phyloP scores from a whole-genome alignment of 148 eudicot species.

The Bassia scoparia region DNA sequence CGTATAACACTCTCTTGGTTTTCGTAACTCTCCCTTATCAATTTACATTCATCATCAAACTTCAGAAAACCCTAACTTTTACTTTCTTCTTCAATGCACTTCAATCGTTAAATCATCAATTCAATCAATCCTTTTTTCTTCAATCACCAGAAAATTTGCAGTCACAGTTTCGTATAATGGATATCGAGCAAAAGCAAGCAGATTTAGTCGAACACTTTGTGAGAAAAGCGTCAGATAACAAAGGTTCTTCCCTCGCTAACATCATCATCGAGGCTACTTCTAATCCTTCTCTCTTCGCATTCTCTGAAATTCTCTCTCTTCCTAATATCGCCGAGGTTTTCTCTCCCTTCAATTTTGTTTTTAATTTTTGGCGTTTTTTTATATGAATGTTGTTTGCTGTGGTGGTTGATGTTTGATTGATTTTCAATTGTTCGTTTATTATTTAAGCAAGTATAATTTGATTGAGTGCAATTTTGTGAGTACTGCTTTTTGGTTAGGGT shows the following conservation, averaged over 20 bases:
- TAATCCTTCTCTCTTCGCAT: constrained; percentile 84
- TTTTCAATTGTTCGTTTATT: not conserved
- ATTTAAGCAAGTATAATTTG: not conserved
- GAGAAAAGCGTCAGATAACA: constrained; percentile 50
- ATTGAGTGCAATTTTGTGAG: not conserved
- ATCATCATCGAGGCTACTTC: constrained; percentile 74
- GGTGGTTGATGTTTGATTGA: not conserved
- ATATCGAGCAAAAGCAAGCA: constrained; percentile 83
- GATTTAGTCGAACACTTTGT: constrained; percentile 81
- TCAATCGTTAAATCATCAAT: constrained; percentile 18
- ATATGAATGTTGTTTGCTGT: not conserved
- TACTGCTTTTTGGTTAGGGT: not conserved
- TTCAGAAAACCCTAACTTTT: constrained; percentile 5
- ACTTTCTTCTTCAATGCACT: not conserved
- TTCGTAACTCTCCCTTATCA: not conserved
- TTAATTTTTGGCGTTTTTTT: not conserved
- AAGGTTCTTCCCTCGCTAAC: constrained; percentile 52
- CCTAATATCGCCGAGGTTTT: constrained; percentile 67
- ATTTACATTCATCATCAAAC: not conserved
- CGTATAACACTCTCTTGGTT: too few species aligned
- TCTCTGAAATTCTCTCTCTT: constrained; percentile 82
- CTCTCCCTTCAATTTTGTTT: not conserved
- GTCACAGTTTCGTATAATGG: constrained; percentile 37
- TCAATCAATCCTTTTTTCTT: not conserved
- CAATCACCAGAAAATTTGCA: not conserved